A percentile compares a stretch with the other conserved stretches of the same genome.
Evolutionary conservation across 257 asterid genomes (phyloP).

Genomic region (Cordia subcordata): DNA sequence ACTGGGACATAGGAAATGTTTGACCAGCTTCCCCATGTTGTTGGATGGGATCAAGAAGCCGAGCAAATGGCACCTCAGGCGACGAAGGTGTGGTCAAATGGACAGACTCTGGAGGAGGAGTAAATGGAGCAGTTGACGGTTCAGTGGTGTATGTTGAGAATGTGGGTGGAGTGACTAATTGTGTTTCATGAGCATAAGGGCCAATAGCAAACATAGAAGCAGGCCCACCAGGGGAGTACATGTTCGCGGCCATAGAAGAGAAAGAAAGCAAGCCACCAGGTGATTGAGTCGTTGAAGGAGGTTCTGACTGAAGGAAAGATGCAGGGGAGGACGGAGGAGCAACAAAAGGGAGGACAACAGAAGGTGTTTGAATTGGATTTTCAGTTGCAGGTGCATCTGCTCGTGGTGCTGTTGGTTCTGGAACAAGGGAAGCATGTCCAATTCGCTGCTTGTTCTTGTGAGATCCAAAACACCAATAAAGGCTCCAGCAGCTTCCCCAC

Average conservation of each 20-base stretch:
- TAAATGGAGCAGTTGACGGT: slow-evolving; percentile 93
- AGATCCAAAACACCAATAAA: slow-evolving; percentile 77
- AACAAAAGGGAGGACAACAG: slow-evolving; percentile 59
- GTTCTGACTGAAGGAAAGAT: slow-evolving; percentile 80
- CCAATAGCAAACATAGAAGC: slow-evolving; percentile 83
- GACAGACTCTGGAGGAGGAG: slow-evolving; percentile 91
- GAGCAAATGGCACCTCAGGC: slow-evolving; percentile 97
- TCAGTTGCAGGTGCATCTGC: slow-evolving; percentile 35
- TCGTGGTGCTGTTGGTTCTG: slow-evolving; percentile 46
- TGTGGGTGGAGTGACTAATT: slow-evolving; percentile 88
- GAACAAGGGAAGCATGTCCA: slow-evolving; percentile 66
- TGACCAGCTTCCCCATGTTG: slow-evolving; percentile 47
- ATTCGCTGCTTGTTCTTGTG: slow-evolving; percentile 58
- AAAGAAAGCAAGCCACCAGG: slow-evolving; percentile 58
- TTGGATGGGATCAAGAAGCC: slow-evolving; percentile 67
- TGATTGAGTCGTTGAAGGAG: slow-evolving; percentile 75
- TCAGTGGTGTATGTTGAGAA: slow-evolving; percentile 88
- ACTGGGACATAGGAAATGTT: slow-evolving; percentile 48
- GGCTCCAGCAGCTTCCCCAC: slow-evolving; percentile 81
- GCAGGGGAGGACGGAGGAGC: slow-evolving; percentile 99
- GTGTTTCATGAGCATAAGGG: slow-evolving; percentile 90
- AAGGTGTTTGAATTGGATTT: slow-evolving; percentile 43
- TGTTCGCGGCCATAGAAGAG: slow-evolving; percentile 54
- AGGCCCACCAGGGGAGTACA: slow-evolving; percentile 84
- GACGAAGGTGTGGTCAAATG: slow-evolving; percentile 93